Evolutionary conservation across 352 stramenopile genomes (phyloP).

Genomic region (Halophytophthora polymorphica): DNA sequence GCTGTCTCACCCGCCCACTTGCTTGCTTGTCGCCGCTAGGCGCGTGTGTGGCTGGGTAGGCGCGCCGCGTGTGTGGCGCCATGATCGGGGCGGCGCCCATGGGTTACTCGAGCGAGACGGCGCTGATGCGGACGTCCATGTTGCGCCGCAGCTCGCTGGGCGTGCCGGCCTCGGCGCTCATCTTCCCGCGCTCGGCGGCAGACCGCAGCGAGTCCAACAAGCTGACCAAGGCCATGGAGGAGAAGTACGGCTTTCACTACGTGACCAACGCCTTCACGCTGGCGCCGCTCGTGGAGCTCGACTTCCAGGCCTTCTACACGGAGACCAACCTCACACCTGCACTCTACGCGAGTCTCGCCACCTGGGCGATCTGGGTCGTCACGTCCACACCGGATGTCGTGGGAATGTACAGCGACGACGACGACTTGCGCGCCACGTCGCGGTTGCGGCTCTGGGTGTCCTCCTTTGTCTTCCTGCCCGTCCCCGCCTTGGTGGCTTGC

Average conservation of each 20-base stretch:
- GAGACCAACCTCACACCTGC: conserved; percentile 65
- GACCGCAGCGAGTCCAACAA: conserved; percentile 70
- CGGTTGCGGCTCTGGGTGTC: conserved; percentile 41
- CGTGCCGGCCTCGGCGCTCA: conserved; percentile 61
- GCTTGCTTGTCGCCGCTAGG: too few species aligned
- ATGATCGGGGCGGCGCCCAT: conserved; percentile 23
- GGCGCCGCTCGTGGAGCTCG: conserved; percentile 54
- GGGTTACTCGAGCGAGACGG: conserved; percentile 8
- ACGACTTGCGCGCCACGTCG: conserved; percentile 26
- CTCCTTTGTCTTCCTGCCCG: conserved; percentile 52
- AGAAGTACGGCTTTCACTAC: conserved; percentile 83
- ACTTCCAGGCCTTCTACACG: conserved; percentile 77
- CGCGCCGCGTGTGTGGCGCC: not conserved
- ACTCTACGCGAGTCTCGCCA: conserved; percentile 55
- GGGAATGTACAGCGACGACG: conserved; percentile 36
- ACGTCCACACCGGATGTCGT: conserved; percentile 41
- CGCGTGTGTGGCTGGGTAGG: too few species aligned
- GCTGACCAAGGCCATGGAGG: conserved; percentile 60
- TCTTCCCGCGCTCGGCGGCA: conserved; percentile 66
- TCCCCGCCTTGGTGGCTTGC: conserved; percentile 52
- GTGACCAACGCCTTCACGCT: conserved; percentile 73
- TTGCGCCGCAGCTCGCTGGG: conserved; percentile 56
- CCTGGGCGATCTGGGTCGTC: conserved; percentile 55
- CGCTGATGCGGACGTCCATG: conserved; percentile 15
- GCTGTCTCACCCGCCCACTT: too few species aligned